phyloP scores from a whole-genome alignment of 2,329 filamentous ascomycete species.

The Talaromyces atroroseus region DNA sequence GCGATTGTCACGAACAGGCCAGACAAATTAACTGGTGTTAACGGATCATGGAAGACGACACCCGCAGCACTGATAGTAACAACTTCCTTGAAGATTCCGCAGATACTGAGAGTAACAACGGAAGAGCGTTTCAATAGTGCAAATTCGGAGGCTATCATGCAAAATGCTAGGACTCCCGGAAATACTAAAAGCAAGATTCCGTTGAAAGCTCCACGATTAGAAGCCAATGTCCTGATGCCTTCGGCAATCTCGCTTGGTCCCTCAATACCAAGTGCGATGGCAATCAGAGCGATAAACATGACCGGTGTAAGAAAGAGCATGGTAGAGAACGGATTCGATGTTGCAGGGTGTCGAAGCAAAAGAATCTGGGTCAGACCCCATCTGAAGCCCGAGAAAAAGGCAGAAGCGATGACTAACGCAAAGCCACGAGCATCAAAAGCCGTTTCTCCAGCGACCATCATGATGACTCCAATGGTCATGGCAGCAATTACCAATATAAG shows the following conservation, averaged over 20 bases:
- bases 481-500: slow-evolving; percentile 80
- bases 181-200: slow-evolving; percentile 75
- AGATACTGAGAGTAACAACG: slow-evolving; percentile 92
- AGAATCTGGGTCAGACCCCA: slow-evolving; percentile 99
- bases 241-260: slow-evolving; percentile 63
- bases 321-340: slow-evolving; percentile 90
- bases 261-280: slow-evolving; percentile 81
- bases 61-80: slow-evolving; percentile 89
- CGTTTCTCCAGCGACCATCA: slow-evolving; percentile 97
- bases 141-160: slow-evolving; percentile 96
- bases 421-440: slow-evolving; percentile 85
- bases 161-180: slow-evolving; percentile 83
- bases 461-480: slow-evolving; percentile 90
- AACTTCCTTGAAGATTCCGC: slow-evolving; percentile 98
- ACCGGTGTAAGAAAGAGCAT: slow-evolving; percentile 97
- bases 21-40: slow-evolving; percentile 81
- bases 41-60: slow-evolving; percentile 77
- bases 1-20: slow-evolving; percentile 83
- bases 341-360: slow-evolving; percentile 86
- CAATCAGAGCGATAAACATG: slow-evolving; percentile 81
- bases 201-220: slow-evolving; percentile 61
- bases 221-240: slow-evolving; percentile 59
- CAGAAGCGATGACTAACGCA: slow-evolving; percentile 83
- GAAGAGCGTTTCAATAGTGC: slow-evolving; percentile 90
- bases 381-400: slow-evolving; percentile 92